Conservation (phyloP, 371 early-diverging fungal genomes). For the Haplosporangium sp. region DNA sequence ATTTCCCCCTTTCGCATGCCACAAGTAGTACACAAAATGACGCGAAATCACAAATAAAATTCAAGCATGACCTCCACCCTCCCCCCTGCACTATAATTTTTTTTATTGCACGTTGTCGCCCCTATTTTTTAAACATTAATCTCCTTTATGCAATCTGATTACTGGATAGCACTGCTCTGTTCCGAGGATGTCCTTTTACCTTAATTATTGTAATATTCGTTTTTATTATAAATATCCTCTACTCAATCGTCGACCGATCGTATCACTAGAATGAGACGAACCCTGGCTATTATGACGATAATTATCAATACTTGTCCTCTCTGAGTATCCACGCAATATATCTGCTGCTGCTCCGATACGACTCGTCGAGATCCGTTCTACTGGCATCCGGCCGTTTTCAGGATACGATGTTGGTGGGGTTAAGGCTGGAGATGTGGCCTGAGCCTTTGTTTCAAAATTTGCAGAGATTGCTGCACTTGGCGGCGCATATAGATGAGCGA, state of each 20-base stretch:
- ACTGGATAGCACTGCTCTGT: too few relatives aligned
- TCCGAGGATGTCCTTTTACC: too few relatives aligned
- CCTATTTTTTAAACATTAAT: not conserved
- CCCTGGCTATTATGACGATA: conserved; percentile 42
- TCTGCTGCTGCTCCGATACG: conserved; percentile 41
- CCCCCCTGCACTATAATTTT: not conserved
- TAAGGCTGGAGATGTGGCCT: conserved; percentile 35
- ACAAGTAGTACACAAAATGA: not conserved
- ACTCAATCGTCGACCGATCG: conserved; percentile 44
- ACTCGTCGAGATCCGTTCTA: conserved; percentile 21
- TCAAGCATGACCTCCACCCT: not conserved
- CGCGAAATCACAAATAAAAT: not conserved
- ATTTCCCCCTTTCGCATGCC: too few relatives aligned
- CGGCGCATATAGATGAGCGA: conserved; percentile 33
- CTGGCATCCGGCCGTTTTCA: conserved; percentile 30
- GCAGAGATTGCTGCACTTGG: conserved; percentile 47
- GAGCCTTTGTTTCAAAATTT: conserved; percentile 41
- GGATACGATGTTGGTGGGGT: conserved; percentile 31
- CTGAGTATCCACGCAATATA: conserved; percentile 38
- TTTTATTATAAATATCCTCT: conserved; percentile 30
- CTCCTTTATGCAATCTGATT: not conserved
- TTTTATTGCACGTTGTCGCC: not conserved
- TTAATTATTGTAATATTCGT: too few relatives aligned
- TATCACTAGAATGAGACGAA: conserved; percentile 44
- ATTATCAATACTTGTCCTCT: conserved; percentile 26